Conservation (phyloP, 2,329 filamentous ascomycete species). For the Claviceps cyperi region DNA sequence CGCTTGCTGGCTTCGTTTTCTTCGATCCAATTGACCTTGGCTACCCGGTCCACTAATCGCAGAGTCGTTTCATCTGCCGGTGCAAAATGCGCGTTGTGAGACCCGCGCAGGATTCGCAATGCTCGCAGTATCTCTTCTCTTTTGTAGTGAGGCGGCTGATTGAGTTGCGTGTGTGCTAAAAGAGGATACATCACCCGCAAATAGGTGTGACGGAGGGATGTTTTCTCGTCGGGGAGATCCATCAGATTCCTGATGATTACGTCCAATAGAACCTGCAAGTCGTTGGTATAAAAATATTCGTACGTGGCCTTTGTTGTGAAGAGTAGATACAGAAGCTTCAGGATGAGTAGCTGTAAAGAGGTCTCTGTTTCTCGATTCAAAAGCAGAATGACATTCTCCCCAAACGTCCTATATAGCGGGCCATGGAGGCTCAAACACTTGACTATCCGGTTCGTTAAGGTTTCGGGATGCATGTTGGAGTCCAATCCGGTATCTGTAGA, state of each 20-base stretch:
- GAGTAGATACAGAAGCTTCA: constrained; percentile 87
- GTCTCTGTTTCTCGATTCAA: constrained; percentile 93
- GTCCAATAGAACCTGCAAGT: constrained; percentile 83
- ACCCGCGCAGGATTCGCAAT: constrained; percentile 52
- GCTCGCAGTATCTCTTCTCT: constrained; percentile 68
- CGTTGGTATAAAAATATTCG: constrained; percentile 98
- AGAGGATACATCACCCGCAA: constrained; percentile 83
- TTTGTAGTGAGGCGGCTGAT: constrained; percentile 80
- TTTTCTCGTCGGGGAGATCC: constrained; percentile 75
- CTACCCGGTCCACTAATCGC: constrained; percentile 61
- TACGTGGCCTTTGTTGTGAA: constrained; percentile 86
- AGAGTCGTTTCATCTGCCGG: constrained; percentile 69
- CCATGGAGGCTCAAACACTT: constrained; percentile 78
- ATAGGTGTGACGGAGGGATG: constrained; percentile 77
- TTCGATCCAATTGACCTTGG: constrained; percentile 55
- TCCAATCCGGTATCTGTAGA: constrained; percentile 37
- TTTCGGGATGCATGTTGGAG: constrained; percentile 23
- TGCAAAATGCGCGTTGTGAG: constrained; percentile 59
- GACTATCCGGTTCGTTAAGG: constrained; percentile 82
- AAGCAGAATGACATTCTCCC: constrained; percentile 90
- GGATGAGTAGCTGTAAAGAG: constrained; percentile 83
- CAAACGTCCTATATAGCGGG: constrained; percentile 77
- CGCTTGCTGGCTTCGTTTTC: constrained; percentile 22
- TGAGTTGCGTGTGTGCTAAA: constrained; percentile 81
- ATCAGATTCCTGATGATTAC: constrained; percentile 95